phyloP scores from a whole-genome alignment of 768 basidiomycete genomes.

The Termitomyces sp. region DNA sequence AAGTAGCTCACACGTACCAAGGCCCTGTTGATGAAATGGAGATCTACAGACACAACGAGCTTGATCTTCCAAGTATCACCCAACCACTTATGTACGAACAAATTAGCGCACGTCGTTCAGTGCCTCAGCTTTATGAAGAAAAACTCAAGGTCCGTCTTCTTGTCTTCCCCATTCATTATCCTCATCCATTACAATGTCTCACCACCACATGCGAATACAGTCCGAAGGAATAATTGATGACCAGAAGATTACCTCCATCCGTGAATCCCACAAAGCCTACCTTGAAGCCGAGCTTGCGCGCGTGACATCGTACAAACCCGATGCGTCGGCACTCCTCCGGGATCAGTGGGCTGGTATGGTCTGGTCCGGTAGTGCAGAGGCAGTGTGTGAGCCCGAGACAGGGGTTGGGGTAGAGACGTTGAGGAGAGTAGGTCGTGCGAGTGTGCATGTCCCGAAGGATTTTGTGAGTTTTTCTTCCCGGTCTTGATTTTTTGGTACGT shows the following conservation, averaged over 20 bases:
- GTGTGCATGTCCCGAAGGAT: slow-evolving; percentile 49
- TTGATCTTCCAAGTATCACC: slow-evolving; percentile 83
- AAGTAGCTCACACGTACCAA: slow-evolving; percentile 6
- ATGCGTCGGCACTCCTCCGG: slow-evolving; percentile 52
- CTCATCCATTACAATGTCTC: background rate
- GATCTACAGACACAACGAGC: slow-evolving; percentile 70
- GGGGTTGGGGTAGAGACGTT: slow-evolving; percentile 56
- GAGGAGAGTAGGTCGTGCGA: slow-evolving; percentile 57
- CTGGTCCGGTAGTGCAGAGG: slow-evolving; percentile 56
- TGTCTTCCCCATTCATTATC: background rate
- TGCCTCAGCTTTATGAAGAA: slow-evolving; percentile 79
- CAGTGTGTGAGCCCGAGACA: slow-evolving; percentile 55
- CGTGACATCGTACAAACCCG: slow-evolving; percentile 42
- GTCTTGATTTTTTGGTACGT: background rate
- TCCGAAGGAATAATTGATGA: slow-evolving; percentile 47
- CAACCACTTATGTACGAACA: slow-evolving; percentile 90
- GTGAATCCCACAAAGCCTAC: slow-evolving; percentile 51
- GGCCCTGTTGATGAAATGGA: background rate
- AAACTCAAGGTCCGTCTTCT: slow-evolving; percentile 55
- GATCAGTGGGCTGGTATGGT: slow-evolving; percentile 67
- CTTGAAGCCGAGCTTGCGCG: slow-evolving; percentile 59
- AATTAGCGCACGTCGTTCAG: slow-evolving; percentile 71
- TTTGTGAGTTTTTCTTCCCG: slow-evolving; percentile 42
- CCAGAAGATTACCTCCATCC: slow-evolving; percentile 44
- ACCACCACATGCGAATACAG: slow-evolving; percentile 19